Conservation (phyloP, 2,329 filamentous ascomycete species). For the Calonectria multiphialidica region DNA sequence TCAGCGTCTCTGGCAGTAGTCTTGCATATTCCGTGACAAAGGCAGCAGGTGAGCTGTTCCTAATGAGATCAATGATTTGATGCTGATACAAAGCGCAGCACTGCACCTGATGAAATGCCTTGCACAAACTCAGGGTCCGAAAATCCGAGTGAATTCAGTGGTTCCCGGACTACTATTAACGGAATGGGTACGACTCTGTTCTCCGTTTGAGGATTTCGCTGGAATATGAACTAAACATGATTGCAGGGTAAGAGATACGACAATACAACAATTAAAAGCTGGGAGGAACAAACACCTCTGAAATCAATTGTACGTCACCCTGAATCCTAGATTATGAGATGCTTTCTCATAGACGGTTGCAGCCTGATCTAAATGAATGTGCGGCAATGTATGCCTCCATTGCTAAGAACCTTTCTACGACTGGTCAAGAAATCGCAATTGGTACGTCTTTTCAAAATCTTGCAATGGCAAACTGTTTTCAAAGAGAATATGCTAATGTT, state of each 20-base stretch:
- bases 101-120: not conserved
- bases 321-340: too few species aligned
- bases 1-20: not conserved
- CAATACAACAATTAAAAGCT: not conserved
- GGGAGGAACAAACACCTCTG: not conserved
- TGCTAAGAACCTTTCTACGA: not conserved
- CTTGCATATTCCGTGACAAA: not conserved
- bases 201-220: not conserved
- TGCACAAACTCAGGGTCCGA: not conserved
- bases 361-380: not conserved
- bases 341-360: too few species aligned
- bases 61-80: not conserved
- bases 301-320: not conserved
- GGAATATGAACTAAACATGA: not conserved
- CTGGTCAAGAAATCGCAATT: not conserved
- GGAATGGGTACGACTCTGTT: not conserved
- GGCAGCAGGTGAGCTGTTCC: not conserved
- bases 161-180: not conserved
- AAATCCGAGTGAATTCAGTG: not conserved
- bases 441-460: not conserved
- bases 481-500: not conserved
- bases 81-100: not conserved
- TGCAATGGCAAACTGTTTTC: too few species aligned
- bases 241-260: not conserved
- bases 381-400: not conserved